Evolutionary conservation across 257 asterid genomes (phyloP).

Genomic region (Ilex aquifolium): DNA sequence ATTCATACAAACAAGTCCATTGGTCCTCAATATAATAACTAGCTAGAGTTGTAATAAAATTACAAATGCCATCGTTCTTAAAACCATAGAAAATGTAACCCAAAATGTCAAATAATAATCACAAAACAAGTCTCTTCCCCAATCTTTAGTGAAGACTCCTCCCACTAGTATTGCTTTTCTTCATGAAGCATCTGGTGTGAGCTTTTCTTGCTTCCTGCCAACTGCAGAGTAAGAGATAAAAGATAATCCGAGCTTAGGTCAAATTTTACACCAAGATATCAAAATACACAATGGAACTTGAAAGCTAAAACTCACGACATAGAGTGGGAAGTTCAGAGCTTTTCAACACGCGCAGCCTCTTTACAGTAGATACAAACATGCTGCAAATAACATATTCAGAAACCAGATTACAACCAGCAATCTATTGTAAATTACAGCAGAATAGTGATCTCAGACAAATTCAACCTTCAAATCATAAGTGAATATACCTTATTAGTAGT

Average conservation of each 20-base stretch:
- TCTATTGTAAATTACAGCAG: no score
- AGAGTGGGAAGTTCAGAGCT: not conserved
- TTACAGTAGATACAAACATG: not conserved
- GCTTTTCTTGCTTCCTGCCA: not conserved
- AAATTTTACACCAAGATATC: no score
- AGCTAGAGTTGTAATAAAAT: no score
- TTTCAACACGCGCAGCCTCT: not conserved
- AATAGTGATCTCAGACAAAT: no score
- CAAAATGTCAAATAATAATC: not conserved
- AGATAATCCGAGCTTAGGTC: not conserved
- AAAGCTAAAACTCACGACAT: not conserved
- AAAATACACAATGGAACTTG: no score
- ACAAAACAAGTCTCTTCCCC: not conserved
- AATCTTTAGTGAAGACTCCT: conserved; percentile 3
- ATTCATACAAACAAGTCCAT: no score
- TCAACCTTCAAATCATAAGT: no score
- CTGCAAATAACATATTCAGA: not conserved
- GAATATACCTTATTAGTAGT: no score
- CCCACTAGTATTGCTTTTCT: not conserved
- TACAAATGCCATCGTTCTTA: no score
- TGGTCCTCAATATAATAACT: no score
- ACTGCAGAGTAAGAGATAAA: not conserved
- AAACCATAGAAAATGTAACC: not conserved
- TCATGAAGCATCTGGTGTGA: not conserved
- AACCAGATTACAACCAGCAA: no score